Conservation (phyloP, 805 yeast genomes). For the Tetrapisispora phaffii region DNA sequence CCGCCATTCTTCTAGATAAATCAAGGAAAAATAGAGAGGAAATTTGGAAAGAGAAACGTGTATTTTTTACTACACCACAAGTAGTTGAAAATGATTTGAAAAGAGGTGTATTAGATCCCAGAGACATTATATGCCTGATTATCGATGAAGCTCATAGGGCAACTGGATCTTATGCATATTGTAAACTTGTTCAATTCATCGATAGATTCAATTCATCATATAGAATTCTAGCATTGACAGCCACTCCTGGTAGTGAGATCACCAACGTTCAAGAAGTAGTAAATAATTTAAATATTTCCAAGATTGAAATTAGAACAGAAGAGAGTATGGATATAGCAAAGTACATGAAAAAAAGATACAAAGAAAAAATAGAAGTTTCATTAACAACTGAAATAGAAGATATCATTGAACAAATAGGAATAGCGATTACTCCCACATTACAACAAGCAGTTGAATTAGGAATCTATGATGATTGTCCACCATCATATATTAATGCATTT, state of each 20-base stretch:
- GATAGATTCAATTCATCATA: conserved; percentile 54
- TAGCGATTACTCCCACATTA: conserved; percentile 58
- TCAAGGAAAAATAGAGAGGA: conserved; percentile 52
- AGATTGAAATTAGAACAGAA: conserved; percentile 80
- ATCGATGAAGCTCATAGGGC: conserved; percentile 96
- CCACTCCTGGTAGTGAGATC: conserved; percentile 86
- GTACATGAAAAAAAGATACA: conserved; percentile 61
- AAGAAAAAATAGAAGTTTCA: conserved; percentile 50
- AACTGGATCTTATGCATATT: conserved; percentile 81
- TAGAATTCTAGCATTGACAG: conserved; percentile 79
- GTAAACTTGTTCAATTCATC: conserved; percentile 63
- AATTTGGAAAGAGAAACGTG: conserved; percentile 69
- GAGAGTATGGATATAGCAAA: conserved; percentile 66
- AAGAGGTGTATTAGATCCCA: conserved; percentile 68
- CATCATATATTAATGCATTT: conserved; percentile 59
- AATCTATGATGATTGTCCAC: conserved; percentile 56
- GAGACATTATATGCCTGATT: conserved; percentile 61
- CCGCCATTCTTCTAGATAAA: conserved; percentile 66
- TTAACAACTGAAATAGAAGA: conserved; percentile 45
- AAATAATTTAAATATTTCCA: conserved; percentile 59
- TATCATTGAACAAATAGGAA: conserved; percentile 44
- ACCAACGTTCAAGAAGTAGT: conserved; percentile 85
- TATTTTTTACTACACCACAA: conserved; percentile 93
- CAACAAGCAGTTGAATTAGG: conserved; percentile 53
- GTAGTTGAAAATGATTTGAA: conserved; percentile 85